Base-by-base conservation (phyloP, 75 land plant genomes). In the Selaginella tamariscina region DNA sequence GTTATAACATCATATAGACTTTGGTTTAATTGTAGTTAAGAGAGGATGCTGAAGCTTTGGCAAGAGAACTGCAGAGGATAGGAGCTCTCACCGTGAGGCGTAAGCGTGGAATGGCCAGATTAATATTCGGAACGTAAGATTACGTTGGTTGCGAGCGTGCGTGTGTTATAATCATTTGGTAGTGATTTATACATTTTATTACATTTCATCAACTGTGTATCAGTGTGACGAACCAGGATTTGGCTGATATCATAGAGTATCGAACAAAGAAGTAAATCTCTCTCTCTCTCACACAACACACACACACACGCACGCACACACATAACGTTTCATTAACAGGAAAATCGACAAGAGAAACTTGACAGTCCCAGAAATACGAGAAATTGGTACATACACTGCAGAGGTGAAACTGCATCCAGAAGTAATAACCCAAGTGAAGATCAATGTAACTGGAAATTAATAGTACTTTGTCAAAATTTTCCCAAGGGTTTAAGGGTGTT, bases 201-300 rank as follows among this genome's bases (percentile, higher is more conserved):
- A 15, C 18, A 31, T 22, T 31, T 33, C 15, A 33, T 67, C 32
- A 21, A n/a, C 55, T 23, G 20, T 30, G n/a, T 11, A 0, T 33
- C 86, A 90, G 96, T 44, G 97, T 95, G 29, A 84, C 89, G 49
- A 78, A 88, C 33, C 99, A 95, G 80, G 99, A 95, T 77, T 71
- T 95, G 39, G 88, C 81, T 21, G 99, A 95, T 76, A 88, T 95
- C 27, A 95, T 95, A 2, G 27, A 59, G 21, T 59, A 59, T 21
- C 23, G 26, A 9, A 23, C 26, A 23, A 59, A 59, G 26, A 21
- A 59, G 62, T 59, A 27, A 59, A 23, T 60, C 2, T 1, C 11
- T 69, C 2, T 2, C 27, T 29, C n/a, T 18, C 68, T 33, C 27
- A 13, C 29, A n/a, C 44, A 54, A 39, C 56, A 21, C 5, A 33